phyloP scores from a whole-genome alignment of 1,139 yeast genomes.

The Suhomyces bokatorum region DNA sequence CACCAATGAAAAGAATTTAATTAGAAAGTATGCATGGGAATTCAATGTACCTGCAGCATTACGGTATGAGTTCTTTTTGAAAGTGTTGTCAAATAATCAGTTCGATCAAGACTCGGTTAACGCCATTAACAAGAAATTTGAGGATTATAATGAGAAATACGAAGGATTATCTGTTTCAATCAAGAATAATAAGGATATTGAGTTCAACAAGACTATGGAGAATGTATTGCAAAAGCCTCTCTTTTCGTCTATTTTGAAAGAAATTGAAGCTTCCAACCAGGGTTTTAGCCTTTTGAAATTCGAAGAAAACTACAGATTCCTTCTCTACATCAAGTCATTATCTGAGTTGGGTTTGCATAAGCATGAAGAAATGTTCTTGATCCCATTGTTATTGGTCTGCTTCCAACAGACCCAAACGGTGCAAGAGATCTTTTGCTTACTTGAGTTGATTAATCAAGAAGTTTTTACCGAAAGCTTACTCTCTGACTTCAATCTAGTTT shows the following conservation, averaged over 20 bases:
- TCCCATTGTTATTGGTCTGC: constrained; percentile 38
- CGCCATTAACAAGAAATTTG: constrained; percentile 21
- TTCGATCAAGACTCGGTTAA: constrained; percentile 20
- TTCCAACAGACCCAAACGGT: constrained; percentile 29
- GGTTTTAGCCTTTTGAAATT: constrained; percentile 21
- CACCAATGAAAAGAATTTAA: constrained; percentile 29
- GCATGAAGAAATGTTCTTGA: constrained; percentile 43
- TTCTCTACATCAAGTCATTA: constrained; percentile 42
- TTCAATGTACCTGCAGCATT: constrained; percentile 33
- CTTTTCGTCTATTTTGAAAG: constrained; percentile 27
- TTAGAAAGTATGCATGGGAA: constrained; percentile 44
- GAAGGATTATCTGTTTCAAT: constrained; percentile 30
- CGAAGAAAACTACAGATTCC: constrained; percentile 27
- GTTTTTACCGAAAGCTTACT: constrained; percentile 34
- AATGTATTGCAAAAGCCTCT: constrained; percentile 33
- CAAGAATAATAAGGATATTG: constrained; percentile 33
- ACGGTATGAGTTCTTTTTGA: constrained; percentile 32
- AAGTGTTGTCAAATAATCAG: constrained; percentile 23
- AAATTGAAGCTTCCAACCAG: constrained; percentile 9
- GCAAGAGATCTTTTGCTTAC: constrained; percentile 31
- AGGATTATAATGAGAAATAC: constrained; percentile 24
- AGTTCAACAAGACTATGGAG: constrained; percentile 33
- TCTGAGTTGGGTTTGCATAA: constrained; percentile 39
- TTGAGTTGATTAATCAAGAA: constrained; percentile 36
- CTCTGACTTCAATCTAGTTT: constrained; percentile 26